phyloP scores from a whole-genome alignment of 176 grass and related monocot genomes.

The Lolium perenne region DNA sequence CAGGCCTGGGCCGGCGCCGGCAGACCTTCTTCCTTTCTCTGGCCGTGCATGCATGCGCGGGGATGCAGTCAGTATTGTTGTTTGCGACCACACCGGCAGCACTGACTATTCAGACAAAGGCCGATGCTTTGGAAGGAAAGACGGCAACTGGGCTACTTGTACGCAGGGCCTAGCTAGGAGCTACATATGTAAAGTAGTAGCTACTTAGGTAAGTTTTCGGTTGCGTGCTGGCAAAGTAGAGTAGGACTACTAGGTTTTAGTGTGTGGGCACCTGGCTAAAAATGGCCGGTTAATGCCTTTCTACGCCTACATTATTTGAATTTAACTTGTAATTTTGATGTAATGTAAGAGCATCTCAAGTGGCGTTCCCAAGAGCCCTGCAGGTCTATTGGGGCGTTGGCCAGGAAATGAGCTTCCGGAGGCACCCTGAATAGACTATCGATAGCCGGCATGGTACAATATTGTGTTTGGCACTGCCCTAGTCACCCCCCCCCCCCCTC shows the following conservation, averaged over 20 bases:
- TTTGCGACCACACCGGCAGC: neutral
- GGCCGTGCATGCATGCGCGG: slow-evolving; percentile 29
- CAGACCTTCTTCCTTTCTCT: neutral
- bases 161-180: neutral
- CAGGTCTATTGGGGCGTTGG: no score
- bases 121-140: neutral
- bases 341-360: no score
- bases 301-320: slow-evolving; percentile 1
- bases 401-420: no score
- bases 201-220: neutral
- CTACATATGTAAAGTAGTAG: no score
- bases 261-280: neutral
- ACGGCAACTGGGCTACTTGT: neutral
- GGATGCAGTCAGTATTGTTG: neutral
- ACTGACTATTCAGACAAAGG: neutral
- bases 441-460: no score
- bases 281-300: neutral
- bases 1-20: no score
- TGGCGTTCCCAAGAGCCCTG: no score
- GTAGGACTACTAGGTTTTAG: neutral
- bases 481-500: no score
- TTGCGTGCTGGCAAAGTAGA: neutral
- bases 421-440: no score
- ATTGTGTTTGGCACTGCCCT: no score
- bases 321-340: no score